These are phyloP conservation scores for Ocimum tenuiflorum DNA, from an alignment of 257 asterid genomes.

Conservation along the genomic window DNA sequence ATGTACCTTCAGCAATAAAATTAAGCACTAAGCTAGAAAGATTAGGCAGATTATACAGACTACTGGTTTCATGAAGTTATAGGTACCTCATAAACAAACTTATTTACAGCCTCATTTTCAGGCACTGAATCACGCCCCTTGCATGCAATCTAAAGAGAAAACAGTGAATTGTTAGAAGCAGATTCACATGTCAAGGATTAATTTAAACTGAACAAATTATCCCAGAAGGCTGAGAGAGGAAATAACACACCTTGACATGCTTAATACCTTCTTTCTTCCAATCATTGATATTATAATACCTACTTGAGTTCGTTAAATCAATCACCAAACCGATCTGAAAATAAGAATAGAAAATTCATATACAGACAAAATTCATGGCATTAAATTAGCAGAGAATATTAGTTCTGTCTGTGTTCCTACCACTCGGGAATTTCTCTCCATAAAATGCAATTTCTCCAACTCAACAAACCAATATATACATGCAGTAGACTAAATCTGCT, in stretches of 20 bases:
- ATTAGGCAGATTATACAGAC: background rate
- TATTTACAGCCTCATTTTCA: conserved; percentile 78
- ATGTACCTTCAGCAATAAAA: background rate
- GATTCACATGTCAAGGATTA: conserved; percentile 7
- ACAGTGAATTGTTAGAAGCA: conserved; percentile 22
- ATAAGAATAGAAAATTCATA: conserved; percentile 23
- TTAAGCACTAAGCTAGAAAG: background rate
- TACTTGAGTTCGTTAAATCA: conserved; percentile 87
- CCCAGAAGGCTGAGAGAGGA: conserved; percentile 16
- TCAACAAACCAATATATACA: background rate
- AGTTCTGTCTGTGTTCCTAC: background rate
- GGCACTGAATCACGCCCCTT: conserved; percentile 99
- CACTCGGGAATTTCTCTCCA: background rate
- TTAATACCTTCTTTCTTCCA: conserved; percentile 80
- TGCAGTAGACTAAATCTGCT: background rate
- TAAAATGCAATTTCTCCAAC: background rate
- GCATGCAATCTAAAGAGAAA: conserved; percentile 67
- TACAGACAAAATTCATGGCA: background rate
- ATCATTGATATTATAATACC: conserved; percentile 68
- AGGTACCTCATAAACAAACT: conserved; percentile 76
- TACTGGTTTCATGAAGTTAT: conserved; percentile 4
- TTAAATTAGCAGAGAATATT: conserved; percentile 7
- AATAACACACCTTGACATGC: conserved; percentile 78
- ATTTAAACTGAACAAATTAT: background rate
- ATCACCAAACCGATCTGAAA: conserved; percentile 93